Evolutionary conservation across 257 asterid species (phyloP), one percentile per base, ranked within the genome.

Genomic region (Rhazya stricta): DNA sequence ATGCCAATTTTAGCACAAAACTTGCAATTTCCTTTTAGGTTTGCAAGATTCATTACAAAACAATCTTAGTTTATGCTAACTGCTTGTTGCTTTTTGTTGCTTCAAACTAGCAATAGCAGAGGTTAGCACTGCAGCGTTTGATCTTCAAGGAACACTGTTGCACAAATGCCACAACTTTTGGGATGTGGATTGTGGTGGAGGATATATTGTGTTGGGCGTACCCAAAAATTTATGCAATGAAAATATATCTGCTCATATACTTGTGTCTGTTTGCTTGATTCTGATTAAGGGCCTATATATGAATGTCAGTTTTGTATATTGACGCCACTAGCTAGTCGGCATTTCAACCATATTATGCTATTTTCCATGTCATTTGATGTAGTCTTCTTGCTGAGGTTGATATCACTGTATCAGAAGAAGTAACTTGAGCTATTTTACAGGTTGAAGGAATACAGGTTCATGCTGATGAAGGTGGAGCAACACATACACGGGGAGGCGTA

Each of bases 401-500:
- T 27, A 15, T 57, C 29, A 34, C 25, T 41, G 8, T 27, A 41
- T 74, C 41, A 39, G 12, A 46, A 36, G 30, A 63, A 45, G 36
- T 61, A 61, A 61, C 39, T 21, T 13, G 10, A 61, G n/a, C 30
- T 36, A 69, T 16, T 34, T 29, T 75, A 43, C 73, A 82, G 85
- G 82, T 82, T 9, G 85, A 82, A 16, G 80, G 85, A 0, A 78
- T 82, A 46, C 77, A 82, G 45, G 76, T 82, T 75, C 83, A 75
- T 60, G 83, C 85, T 8, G 74, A 82, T 30, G 83, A 82, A 72
- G 83, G 85, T 15, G 85, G 85, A 12, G 77, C 78, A 48, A 82
- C 85, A 10, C 78, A 82, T 51, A 82, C 85, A 0, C 85, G 85
- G 29, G 85, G 85, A 21, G 85, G 85, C 25, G 78, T 78, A 63